A percentile compares a stretch with the other conserved stretches of the same genome.
These are phyloP conservation scores for Cinnamomum chago DNA, from an alignment of 164 flowering plant species.

Conservation along the genomic window DNA sequence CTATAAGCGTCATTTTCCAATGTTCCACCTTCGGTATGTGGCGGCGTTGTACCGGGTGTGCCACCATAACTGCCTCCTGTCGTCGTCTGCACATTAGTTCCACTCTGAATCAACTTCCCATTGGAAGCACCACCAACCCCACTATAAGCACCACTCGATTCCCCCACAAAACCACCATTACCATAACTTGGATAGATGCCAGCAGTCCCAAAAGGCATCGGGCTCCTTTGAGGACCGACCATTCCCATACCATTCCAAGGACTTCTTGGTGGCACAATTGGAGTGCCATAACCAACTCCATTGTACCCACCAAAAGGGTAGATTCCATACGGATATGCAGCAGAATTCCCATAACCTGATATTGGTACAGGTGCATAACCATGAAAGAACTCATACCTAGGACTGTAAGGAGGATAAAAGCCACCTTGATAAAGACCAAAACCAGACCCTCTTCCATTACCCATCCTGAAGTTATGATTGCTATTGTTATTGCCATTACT, in stretches of 20 bases:
- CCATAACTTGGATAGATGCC: constrained; percentile 26
- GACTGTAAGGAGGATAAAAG: constrained; percentile 7
- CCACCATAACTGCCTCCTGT: not conserved
- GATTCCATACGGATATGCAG: constrained; percentile 2
- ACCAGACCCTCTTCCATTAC: constrained; percentile 6
- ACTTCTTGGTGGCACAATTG: constrained; percentile 9
- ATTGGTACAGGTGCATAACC: constrained; percentile 9
- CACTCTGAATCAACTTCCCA: constrained; percentile 27
- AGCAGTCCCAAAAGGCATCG: constrained; percentile 9
- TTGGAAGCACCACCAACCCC: constrained; percentile 20
- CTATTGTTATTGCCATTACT: not conserved
- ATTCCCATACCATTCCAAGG: constrained; percentile 16
- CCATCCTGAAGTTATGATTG: not conserved
- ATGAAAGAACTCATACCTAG: constrained; percentile 15
- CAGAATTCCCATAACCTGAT: constrained; percentile 10
- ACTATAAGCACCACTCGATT: constrained; percentile 17
- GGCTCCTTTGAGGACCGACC: constrained; percentile 11
- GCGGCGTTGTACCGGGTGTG: constrained; percentile 5
- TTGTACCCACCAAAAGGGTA: constrained; percentile 15
- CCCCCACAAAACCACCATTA: constrained; percentile 29
- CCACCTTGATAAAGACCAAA: constrained; percentile 9
- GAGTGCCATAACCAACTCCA: constrained; percentile 14
- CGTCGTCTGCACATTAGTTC: constrained; percentile 16
- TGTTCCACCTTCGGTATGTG: constrained; percentile 21
- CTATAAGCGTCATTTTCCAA: constrained; percentile 23